A percentile compares a stretch with the other conserved stretches of the same genome.
Conservation (phyloP, 441 rosid genomes). For the Kokia cookei region DNA sequence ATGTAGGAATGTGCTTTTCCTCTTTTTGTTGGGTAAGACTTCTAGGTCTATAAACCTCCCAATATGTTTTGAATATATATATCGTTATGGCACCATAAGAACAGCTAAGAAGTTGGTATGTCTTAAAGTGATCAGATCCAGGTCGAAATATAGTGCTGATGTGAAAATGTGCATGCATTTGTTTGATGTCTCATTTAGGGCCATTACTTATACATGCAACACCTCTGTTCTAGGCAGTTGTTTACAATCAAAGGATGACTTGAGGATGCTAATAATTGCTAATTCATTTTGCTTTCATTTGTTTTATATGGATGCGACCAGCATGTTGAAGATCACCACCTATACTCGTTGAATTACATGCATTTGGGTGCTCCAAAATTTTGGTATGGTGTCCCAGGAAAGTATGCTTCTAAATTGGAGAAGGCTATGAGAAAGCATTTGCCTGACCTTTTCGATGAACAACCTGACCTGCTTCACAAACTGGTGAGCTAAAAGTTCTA, state of each 20-base stretch:
- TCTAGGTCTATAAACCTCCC: conserved; percentile 26
- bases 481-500: conserved; percentile 56
- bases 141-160: background rate
- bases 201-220: background rate
- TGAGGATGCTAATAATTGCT: conserved; percentile 13
- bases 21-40: conserved; percentile 98
- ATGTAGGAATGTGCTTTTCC: conserved; percentile 99
- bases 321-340: conserved; percentile 99
- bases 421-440: conserved; percentile 86
- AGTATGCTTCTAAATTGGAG: conserved; percentile 81
- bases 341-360: conserved; percentile 94
- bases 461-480: conserved; percentile 97
- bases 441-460: conserved; percentile 97
- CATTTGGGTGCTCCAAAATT: conserved; percentile 97
- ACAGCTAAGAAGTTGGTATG: background rate
- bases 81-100: background rate
- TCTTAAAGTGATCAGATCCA: background rate
- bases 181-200: background rate
- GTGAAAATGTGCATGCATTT: conserved; percentile 1
- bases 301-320: conserved; percentile 29
- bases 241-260: background rate
- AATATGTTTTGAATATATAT: background rate
- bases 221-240: background rate
- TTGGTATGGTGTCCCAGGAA: conserved; percentile 93
- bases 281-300: background rate